Percentiles rank a stretch among this genome's conserved stretches.
These are phyloP conservation scores for Thelonectria olida DNA, from an alignment of 2,329 filamentous ascomycete species.

Conservation along the genomic window DNA sequence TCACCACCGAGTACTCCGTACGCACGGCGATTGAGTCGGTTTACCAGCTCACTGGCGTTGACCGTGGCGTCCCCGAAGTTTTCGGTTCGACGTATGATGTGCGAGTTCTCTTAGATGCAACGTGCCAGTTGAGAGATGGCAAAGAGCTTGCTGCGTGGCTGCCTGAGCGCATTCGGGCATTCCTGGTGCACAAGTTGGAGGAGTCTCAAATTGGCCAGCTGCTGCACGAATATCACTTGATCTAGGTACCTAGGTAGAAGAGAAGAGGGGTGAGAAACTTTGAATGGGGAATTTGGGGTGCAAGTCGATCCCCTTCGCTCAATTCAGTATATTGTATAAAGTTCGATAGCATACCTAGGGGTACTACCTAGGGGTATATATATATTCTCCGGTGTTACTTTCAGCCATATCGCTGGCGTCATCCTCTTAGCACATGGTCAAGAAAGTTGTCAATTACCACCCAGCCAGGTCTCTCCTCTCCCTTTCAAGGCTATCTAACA, in stretches of 20 bases:
- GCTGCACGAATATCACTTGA: slow-evolving; percentile 22
- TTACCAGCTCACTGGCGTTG: slow-evolving; percentile 26
- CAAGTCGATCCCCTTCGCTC: too few relatives aligned
- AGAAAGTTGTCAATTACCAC: too few relatives aligned
- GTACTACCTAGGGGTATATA: too few relatives aligned
- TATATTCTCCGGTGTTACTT: too few relatives aligned
- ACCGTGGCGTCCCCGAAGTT: slow-evolving; percentile 23
- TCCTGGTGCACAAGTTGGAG: slow-evolving; percentile 10
- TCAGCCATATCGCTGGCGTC: too few relatives aligned
- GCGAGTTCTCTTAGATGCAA: slow-evolving; percentile 12
- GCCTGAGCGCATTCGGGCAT: slow-evolving; percentile 17
- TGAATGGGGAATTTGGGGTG: too few relatives aligned
- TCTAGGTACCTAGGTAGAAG: neutral
- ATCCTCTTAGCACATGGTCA: too few relatives aligned
- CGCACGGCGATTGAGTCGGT: slow-evolving; percentile 51
- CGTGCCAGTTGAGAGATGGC: slow-evolving; percentile 18
- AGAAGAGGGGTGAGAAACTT: too few relatives aligned
- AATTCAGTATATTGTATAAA: too few relatives aligned
- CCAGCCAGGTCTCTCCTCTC: too few relatives aligned
- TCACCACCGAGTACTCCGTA: slow-evolving; percentile 46
- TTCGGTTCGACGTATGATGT: slow-evolving; percentile 25
- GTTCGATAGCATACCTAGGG: too few relatives aligned
- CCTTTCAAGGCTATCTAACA: too few relatives aligned
- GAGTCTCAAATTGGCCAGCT: slow-evolving; percentile 23
- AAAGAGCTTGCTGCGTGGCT: slow-evolving; percentile 21